Evolutionary conservation across 208 protist genomes (phyloP).

Genomic region (Trypanosoma melophagium): DNA sequence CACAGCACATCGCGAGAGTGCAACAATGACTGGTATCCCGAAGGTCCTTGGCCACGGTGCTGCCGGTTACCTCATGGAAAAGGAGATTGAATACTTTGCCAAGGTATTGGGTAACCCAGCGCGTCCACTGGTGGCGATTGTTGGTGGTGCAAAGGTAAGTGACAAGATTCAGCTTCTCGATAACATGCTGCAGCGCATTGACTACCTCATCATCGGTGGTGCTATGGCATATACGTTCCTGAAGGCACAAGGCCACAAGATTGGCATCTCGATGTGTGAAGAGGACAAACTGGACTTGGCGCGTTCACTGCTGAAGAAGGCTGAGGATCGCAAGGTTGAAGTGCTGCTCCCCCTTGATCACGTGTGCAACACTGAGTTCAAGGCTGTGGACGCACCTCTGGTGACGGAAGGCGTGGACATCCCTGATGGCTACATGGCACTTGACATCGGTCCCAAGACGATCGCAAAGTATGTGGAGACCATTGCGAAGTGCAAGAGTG

Average conservation of each 20-base stretch:
- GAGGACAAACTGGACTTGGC: constrained; percentile 79
- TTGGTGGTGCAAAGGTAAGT: constrained; percentile 96
- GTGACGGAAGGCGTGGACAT: constrained; percentile 73
- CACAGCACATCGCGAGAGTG: constrained; percentile 97
- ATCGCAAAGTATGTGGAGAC: constrained; percentile 74
- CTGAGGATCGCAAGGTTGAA: constrained; percentile 94
- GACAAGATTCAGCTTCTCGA: constrained; percentile 99
- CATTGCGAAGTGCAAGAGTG: constrained; percentile 86
- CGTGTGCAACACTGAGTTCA: constrained; percentile 94
- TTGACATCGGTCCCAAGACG: constrained; percentile 96
- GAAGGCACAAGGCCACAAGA: constrained; percentile 83
- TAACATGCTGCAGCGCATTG: constrained; percentile 97
- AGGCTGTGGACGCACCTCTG: constrained; percentile 60
- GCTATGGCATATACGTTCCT: constrained; percentile 99
- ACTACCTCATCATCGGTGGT: constrained; percentile 98
- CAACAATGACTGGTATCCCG: constrained; percentile 87
- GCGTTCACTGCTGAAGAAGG: constrained; percentile 92
- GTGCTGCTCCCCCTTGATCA: constrained; percentile 98
- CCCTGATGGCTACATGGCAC: constrained; percentile 89
- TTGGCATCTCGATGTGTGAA: constrained; percentile 97
- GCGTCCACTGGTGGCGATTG: constrained; percentile 96
- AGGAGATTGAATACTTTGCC: constrained; percentile 98
- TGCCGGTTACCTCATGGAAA: constrained; percentile 98
- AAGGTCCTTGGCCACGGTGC: constrained; percentile 83
- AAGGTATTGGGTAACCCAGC: constrained; percentile 88